Evolutionary conservation across 1,139 yeast genomes (phyloP).

Genomic region (Eremothecium cymbalariae): DNA sequence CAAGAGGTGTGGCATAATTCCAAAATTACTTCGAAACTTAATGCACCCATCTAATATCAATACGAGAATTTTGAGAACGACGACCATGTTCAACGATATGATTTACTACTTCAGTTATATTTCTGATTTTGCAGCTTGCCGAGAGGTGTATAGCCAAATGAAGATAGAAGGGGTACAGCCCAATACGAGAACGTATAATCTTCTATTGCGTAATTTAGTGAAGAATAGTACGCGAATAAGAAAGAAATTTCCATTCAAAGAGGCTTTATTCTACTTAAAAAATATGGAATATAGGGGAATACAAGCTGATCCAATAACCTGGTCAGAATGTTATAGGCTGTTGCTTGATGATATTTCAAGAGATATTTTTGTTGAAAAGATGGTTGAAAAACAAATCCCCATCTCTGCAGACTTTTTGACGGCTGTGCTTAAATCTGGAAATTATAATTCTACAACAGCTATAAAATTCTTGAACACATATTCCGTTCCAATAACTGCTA

Average conservation of each 20-base stretch:
- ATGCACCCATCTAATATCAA: constrained; percentile 36
- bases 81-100: constrained; percentile 38
- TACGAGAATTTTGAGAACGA: constrained; percentile 32
- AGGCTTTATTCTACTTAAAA: constrained; percentile 31
- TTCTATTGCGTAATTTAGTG: constrained; percentile 29
- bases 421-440: constrained; percentile 16
- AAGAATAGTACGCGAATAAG: constrained; percentile 27
- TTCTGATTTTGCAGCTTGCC: constrained; percentile 37
- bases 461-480: constrained; percentile 20
- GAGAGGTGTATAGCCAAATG: constrained; percentile 38
- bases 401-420: constrained; percentile 18
- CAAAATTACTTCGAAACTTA: constrained; percentile 34
- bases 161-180: constrained; percentile 32
- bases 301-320: constrained; percentile 35
- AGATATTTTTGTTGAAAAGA: constrained; percentile 23
- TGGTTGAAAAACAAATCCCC: constrained; percentile 25
- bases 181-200: constrained; percentile 39
- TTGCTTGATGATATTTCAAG: constrained; percentile 28
- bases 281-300: constrained; percentile 31
- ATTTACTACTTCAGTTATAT: constrained; percentile 36
- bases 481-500: constrained; percentile 22
- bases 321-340: constrained; percentile 33
- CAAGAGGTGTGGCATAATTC: constrained; percentile 31
- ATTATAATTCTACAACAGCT: constrained; percentile 11
- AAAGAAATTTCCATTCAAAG: constrained; percentile 25